Evolutionary conservation across 257 asterid genomes (phyloP), one percentile per base, ranked within the genome.

Genomic region (Fraxinus cuspidata): DNA sequence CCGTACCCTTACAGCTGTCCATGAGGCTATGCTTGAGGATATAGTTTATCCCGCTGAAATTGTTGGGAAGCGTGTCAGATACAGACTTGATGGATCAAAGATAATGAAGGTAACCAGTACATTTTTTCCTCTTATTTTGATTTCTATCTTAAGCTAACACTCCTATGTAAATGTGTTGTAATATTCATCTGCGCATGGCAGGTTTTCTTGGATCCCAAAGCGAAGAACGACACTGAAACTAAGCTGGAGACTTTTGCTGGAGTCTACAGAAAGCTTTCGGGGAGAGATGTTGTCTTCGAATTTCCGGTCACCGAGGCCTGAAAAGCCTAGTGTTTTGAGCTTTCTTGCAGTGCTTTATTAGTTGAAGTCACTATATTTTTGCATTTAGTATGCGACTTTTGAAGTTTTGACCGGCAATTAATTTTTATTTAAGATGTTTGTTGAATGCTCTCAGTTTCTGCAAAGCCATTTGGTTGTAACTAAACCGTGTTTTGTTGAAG

Each of bases 11-110:
- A 90, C 96, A 13, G 77, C 94, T 71, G 96, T 90, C 40, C 96
- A 90, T n/a, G 96, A 90, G 28, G 96, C 96, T 60, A 79, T 90
- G 78, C 92, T 90, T 7, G 94, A 87, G 91, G 96, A 89, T 23
- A 77, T 90, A 34, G 96, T 90, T 44, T 88, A 86, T 75, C 96
- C 96, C 2, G 94, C 96, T 7, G 96, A 88, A 79, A 87, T 90
- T 79, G 90, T 90, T 25, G 96, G 96, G 1, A 90, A 90, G 42
- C 90, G 96, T 3, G 60, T 79, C 31, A 80, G 96, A 85, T 90
- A 83, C 86, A 86, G 90, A 40, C 82, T 90, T 27, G 96, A 90
- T 77, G 96, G 96, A n/a, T 85, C 96, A 16, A 90, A 90, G 84
- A 87, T 90, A 29, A 88, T 88, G 93, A 90, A 88, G 93, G 96